Evolutionary conservation across 202 grass and related monocot genomes (phyloP), one percentile per base, ranked within the genome.

Genomic region (Eragrostis tef): DNA sequence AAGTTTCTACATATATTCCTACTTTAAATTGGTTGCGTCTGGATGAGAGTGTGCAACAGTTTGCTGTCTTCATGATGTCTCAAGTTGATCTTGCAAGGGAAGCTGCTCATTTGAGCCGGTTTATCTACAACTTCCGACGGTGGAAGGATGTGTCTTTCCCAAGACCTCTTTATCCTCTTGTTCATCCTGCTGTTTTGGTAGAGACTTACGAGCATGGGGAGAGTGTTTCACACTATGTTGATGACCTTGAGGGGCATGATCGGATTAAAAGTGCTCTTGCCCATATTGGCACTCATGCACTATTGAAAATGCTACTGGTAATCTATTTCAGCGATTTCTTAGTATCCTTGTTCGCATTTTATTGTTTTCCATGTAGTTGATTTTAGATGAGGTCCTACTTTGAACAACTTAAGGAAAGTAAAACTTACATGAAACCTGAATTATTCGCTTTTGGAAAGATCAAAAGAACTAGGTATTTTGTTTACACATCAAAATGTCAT

Each of bases 241-340:
- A 99, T 90, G 93, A 90, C 54, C 90, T 91, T 25, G 85, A 96
- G 16, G 96, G 96, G 52, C 90, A 99, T 75, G 83, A 89, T 81
- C 80, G 90, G 42, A 67, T 92, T 73, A 99, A 99, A 89, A 99
- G 93, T 83, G 89, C 90, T 57, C 93, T 99, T 69, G 96, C 96
- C 62, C 96, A 99, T 84, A 96, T 93, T 61, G 96, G 96, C 39
- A 99, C 96, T 62, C 96, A 99, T n/a, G 96, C 96, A 54, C 89
- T 99, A 27, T 74, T 99, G 84, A 99, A 99, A 88, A 99, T 99
- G 96, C 85, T 99, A 64, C 89, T 99, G 96, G 96, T 96, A 95
- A 85, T 70, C 2, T 70, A 58, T 51, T 63, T 24, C 48, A 70
- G 1, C 22, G 21, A 75, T 73, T 5, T 72, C 47, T 47, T 68